Conservation (phyloP, 257 asterid species). For the Primulina tabacum region DNA sequence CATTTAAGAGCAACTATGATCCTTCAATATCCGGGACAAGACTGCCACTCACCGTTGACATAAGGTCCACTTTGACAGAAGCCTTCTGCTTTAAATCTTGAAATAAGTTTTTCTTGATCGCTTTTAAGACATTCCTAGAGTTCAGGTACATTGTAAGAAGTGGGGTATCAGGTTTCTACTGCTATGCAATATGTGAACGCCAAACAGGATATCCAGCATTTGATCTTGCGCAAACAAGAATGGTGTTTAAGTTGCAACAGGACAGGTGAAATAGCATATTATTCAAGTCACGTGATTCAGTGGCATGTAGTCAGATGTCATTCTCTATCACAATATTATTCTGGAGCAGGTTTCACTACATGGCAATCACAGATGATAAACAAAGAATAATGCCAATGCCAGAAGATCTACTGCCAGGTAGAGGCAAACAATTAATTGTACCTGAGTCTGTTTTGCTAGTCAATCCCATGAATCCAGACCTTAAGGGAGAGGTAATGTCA, state of each 20-base stretch:
- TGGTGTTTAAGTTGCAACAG: conserved; percentile 42
- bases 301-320: no score
- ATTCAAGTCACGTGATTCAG: background rate
- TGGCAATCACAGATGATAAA: conserved; percentile 59
- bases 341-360: conserved; percentile 49
- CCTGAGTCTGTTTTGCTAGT: conserved; percentile 56
- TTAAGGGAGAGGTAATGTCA: conserved; percentile 51
- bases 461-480: conserved; percentile 57
- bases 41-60: conserved; percentile 47
- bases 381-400: conserved; percentile 66
- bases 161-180: conserved; percentile 55
- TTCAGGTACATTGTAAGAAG: conserved; percentile 48
- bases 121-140: background rate
- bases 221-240: conserved; percentile 52
- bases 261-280: conserved; percentile 34
- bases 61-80: conserved; percentile 27
- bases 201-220: conserved; percentile 39
- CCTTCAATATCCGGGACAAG: conserved; percentile 34
- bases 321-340: background rate
- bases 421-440: conserved; percentile 51
- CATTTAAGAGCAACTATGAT: conserved; percentile 42
- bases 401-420: conserved; percentile 45
- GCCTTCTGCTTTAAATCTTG: background rate
- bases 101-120: background rate
- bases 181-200: conserved; percentile 49